Conservation (phyloP, 257 asterid species). For the Nicotiana obtusifolia region DNA sequence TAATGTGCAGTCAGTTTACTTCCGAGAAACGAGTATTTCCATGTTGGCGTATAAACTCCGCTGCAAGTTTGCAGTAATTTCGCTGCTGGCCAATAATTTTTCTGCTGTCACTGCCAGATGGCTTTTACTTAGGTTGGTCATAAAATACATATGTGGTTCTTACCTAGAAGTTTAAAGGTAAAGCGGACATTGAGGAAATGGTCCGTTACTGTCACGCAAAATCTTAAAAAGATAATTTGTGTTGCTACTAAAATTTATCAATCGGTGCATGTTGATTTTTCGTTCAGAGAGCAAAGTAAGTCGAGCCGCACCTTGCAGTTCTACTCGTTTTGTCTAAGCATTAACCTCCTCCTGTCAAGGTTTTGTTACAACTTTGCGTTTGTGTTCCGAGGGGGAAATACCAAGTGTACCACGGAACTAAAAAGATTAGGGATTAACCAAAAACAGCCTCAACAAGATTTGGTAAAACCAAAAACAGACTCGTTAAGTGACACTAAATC, state of each 20-base stretch:
- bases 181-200: too few relatives aligned
- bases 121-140: too few relatives aligned
- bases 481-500: neutral
- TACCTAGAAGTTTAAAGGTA: neutral
- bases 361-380: neutral
- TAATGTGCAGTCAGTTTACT: neutral
- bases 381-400: neutral
- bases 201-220: neutral
- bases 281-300: neutral
- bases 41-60: neutral
- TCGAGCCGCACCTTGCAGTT: neutral
- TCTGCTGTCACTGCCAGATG: neutral
- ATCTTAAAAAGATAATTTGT: neutral
- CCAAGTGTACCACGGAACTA: neutral
- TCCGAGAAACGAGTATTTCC: neutral
- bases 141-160: neutral
- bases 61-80: neutral
- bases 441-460: neutral
- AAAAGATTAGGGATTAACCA: neutral
- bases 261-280: neutral
- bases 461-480: neutral
- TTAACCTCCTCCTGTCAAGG: neutral
- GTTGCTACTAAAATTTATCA: neutral
- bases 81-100: neutral
- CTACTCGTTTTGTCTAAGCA: neutral